Percentiles rank a stretch among this genome's conserved stretches.
Evolutionary conservation across 2,329 filamentous ascomycete genomes (phyloP).

Genomic region (Fusarium sp.): DNA sequence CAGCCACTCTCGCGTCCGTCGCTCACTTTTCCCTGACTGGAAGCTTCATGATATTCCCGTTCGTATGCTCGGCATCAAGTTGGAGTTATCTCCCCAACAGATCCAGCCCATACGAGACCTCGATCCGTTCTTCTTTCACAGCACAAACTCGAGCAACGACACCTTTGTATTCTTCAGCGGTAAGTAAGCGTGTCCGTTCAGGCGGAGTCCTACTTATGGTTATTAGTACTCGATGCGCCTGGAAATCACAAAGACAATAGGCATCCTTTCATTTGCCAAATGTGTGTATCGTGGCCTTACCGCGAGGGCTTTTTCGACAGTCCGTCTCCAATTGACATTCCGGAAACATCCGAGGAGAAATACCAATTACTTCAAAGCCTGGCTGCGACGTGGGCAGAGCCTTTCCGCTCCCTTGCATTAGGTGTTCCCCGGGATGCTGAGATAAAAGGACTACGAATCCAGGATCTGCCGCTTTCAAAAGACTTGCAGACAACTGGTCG

Average conservation of each 20-base stretch:
- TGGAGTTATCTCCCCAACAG: constrained; percentile 57
- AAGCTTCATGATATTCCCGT: constrained; percentile 61
- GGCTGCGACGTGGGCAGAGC: constrained; percentile 62
- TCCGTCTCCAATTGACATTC: constrained; percentile 55
- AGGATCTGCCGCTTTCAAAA: constrained; percentile 62
- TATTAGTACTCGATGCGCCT: constrained; percentile 62
- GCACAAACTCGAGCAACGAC: constrained; percentile 64
- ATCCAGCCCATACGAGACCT: constrained; percentile 59
- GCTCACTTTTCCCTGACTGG: constrained; percentile 53
- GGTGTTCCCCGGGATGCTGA: constrained; percentile 58
- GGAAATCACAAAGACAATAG: constrained; percentile 54
- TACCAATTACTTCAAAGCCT: constrained; percentile 59
- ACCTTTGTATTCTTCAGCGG: constrained; percentile 67
- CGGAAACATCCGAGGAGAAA: constrained; percentile 55
- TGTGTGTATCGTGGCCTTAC: constrained; percentile 66
- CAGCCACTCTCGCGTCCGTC: constrained; percentile 59
- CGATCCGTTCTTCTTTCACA: constrained; percentile 69
- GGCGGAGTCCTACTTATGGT: accelerated
- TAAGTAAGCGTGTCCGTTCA: constrained; percentile 45
- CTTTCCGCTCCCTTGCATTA: constrained; percentile 60
- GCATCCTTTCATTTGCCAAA: constrained; percentile 60
- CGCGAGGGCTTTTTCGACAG: constrained; percentile 53
- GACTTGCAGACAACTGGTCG: constrained; percentile 56
- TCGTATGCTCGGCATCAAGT: constrained; percentile 62
- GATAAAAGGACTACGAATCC: constrained; percentile 60